These are phyloP conservation scores for Beta lomatogona DNA, from an alignment of 179 eudicot species.

Conservation along the genomic window DNA sequence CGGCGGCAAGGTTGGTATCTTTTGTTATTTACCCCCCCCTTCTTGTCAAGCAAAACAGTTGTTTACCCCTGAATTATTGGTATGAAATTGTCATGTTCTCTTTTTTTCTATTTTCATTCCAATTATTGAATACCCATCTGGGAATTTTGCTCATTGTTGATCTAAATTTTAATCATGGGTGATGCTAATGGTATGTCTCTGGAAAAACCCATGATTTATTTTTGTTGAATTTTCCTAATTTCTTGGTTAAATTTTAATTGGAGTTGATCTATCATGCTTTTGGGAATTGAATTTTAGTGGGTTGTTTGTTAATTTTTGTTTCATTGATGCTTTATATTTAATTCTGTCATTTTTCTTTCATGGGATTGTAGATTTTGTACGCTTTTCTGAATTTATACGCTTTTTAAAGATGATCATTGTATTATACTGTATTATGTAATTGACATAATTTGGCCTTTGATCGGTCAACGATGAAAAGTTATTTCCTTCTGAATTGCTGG, in stretches of 20 bases:
- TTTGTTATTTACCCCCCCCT: too few species aligned
- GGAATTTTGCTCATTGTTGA: neutral
- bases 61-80: too few species aligned
- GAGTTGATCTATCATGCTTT: neutral
- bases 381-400: neutral
- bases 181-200: constrained; percentile 40
- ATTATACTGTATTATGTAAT: neutral
- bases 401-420: neutral
- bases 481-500: neutral
- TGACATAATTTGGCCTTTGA: neutral
- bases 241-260: neutral
- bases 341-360: too few species aligned
- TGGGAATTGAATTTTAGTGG: constrained; percentile 5
- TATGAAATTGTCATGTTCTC: too few species aligned
- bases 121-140: too few species aligned
- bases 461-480: neutral
- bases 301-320: neutral
- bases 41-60: too few species aligned
- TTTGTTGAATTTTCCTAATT: neutral
- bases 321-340: neutral
- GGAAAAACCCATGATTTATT: constrained; percentile 19
- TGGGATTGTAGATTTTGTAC: neutral
- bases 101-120: too few species aligned
- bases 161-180: constrained; percentile 35
- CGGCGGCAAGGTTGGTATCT: too few species aligned